Evolutionary conservation across 2,329 filamentous ascomycete species (phyloP).

Genomic region (Monosporascus sp.): DNA sequence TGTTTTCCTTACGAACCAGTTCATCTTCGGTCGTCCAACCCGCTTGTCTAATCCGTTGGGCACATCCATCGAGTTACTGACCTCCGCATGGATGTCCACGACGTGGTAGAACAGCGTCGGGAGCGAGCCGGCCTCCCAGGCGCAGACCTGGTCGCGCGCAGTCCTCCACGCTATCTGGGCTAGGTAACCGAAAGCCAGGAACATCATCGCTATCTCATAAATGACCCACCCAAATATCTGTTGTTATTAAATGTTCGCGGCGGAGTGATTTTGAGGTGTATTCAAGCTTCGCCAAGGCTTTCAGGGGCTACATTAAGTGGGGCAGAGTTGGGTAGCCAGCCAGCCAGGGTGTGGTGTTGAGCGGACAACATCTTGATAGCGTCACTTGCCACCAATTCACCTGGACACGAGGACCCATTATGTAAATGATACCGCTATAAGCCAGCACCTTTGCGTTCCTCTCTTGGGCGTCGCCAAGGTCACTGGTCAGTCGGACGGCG

Average conservation of each 20-base stretch:
- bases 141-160: constrained; percentile 29
- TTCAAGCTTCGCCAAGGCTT: too few species aligned
- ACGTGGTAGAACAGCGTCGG: constrained; percentile 35
- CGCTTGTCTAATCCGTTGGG: constrained; percentile 30
- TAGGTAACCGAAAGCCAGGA: constrained; percentile 30
- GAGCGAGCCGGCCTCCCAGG: constrained; percentile 33
- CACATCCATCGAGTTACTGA: constrained; percentile 29
- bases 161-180: constrained; percentile 30
- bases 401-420: constrained; percentile 25
- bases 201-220: constrained; percentile 29
- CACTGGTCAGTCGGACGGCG: constrained; percentile 25
- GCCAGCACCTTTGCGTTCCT: constrained; percentile 13
- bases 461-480: constrained; percentile 16
- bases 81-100: constrained; percentile 27
- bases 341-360: too few species aligned
- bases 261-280: too few species aligned
- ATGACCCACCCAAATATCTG: constrained; percentile 19
- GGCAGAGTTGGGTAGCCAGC: too few species aligned
- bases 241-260: too few species aligned
- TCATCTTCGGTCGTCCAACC: constrained; percentile 29
- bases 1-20: constrained; percentile 27
- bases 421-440: constrained; percentile 23
- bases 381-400: constrained; percentile 27
- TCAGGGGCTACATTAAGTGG: too few species aligned
- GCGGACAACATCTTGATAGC: too few species aligned